These are phyloP conservation scores for Neoboletus brunneissimus DNA, from an alignment of 768 basidiomycete species.

Conservation along the genomic window DNA sequence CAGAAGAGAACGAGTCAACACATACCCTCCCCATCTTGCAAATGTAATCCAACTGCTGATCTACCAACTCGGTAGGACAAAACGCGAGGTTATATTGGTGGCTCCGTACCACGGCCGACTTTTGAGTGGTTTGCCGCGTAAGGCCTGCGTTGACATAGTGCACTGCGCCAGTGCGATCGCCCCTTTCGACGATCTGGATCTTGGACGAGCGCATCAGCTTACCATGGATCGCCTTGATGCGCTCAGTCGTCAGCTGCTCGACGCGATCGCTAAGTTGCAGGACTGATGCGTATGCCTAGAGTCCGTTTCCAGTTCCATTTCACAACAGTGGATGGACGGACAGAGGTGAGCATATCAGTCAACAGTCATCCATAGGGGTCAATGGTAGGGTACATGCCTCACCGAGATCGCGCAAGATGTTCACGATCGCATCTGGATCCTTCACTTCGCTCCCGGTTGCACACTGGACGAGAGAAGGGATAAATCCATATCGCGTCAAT, in stretches of 20 bases:
- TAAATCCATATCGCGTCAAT: slow-evolving; percentile 27
- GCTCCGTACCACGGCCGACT: slow-evolving; percentile 31
- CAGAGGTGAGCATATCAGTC: not conserved
- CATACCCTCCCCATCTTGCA: slow-evolving; percentile 35
- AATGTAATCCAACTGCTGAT: slow-evolving; percentile 34
- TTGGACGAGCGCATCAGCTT: slow-evolving; percentile 34
- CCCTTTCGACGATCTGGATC: slow-evolving; percentile 21
- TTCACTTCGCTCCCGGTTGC: slow-evolving; percentile 22
- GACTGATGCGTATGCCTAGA: slow-evolving; percentile 26
- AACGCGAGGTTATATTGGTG: slow-evolving; percentile 34
- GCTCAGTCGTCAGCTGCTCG: slow-evolving; percentile 27
- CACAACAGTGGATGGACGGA: not conserved
- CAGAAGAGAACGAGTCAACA: not conserved
- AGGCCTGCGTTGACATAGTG: slow-evolving; percentile 30
- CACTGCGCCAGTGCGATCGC: slow-evolving; percentile 8
- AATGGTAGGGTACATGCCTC: slow-evolving; percentile 16
- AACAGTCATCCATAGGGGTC: too few species aligned
- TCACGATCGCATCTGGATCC: slow-evolving; percentile 22
- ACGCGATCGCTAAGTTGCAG: slow-evolving; percentile 23
- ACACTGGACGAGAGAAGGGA: slow-evolving; percentile 23
- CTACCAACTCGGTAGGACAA: slow-evolving; percentile 30
- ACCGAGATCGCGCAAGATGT: slow-evolving; percentile 24
- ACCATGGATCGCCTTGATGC: slow-evolving; percentile 29
- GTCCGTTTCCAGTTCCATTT: not conserved
- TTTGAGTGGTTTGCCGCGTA: slow-evolving; percentile 29